Evolutionary conservation across 441 rosid genomes (phyloP).

Genomic region (Pelargonium australe): DNA sequence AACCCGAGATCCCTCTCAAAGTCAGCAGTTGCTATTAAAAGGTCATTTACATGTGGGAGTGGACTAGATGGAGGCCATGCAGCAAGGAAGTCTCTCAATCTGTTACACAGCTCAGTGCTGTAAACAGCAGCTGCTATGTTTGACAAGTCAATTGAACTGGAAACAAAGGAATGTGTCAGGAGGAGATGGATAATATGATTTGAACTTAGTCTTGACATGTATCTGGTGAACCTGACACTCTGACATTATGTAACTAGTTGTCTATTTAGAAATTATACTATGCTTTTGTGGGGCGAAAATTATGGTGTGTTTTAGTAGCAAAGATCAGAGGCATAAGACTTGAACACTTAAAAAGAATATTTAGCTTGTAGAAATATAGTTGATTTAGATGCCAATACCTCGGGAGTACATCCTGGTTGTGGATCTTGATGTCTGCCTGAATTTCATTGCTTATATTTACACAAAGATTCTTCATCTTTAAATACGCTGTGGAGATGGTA

Average conservation of each 20-base stretch:
- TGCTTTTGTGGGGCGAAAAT: too few relatives aligned
- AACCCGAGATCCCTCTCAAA: constrained; percentile 69
- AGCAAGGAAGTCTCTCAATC: constrained; percentile 67
- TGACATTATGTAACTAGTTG: background rate
- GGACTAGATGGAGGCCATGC: constrained; percentile 92
- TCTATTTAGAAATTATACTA: too few relatives aligned
- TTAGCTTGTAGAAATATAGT: constrained; percentile 1
- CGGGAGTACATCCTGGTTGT: constrained; percentile 81
- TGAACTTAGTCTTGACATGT: too few relatives aligned
- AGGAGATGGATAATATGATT: constrained; percentile 5
- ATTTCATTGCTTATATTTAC: constrained; percentile 58
- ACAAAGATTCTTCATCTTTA: constrained; percentile 78
- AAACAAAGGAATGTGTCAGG: constrained; percentile 20
- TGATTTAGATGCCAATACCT: constrained; percentile 40
- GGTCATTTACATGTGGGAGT: constrained; percentile 73
- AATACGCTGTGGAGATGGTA: constrained; percentile 77
- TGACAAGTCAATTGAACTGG: constrained; percentile 86
- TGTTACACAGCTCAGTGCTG: constrained; percentile 64
- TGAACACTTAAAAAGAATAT: background rate
- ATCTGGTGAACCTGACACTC: background rate
- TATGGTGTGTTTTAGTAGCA: too few relatives aligned
- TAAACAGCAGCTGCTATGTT: constrained; percentile 75
- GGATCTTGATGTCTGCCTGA: constrained; percentile 78
- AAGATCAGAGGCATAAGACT: background rate
- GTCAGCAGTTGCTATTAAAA: constrained; percentile 71